Evolutionary conservation across 1,284 basidiomycete species (phyloP).

Genomic region (Sphaerobolus stellatus): DNA sequence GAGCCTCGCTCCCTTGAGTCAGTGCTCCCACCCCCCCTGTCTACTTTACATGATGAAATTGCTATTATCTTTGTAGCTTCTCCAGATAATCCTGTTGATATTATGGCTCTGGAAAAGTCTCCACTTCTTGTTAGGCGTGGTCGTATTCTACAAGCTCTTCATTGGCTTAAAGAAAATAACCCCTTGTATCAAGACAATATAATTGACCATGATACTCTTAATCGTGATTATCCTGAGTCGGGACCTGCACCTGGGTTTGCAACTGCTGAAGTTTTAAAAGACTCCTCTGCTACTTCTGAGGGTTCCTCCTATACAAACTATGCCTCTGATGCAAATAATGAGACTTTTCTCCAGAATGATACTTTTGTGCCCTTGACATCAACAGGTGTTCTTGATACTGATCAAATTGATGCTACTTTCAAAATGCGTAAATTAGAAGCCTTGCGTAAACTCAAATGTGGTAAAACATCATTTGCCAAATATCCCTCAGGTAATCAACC

Average conservation of each 20-base stretch:
- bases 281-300: background rate
- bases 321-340: background rate
- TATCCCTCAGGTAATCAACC: background rate
- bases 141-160: background rate
- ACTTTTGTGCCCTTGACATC: background rate
- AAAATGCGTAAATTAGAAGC: slow-evolving; percentile 2
- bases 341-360: background rate
- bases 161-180: slow-evolving; percentile 7
- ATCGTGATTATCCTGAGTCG: too few relatives aligned
- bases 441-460: background rate
- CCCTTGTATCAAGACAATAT: background rate
- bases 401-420: background rate
- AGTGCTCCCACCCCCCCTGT: background rate
- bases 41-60: slow-evolving; percentile 2
- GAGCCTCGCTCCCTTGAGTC: background rate
- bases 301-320: background rate
- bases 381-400: slow-evolving; percentile 3
- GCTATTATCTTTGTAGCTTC: slow-evolving; percentile 2
- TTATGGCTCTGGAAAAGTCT: background rate
- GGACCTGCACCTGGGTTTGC: background rate
- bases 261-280: background rate
- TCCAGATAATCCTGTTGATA: background rate
- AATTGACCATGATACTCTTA: background rate
- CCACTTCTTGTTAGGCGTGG: background rate
- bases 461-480: slow-evolving; percentile 1